Evolutionary conservation across 371 early-diverging fungal genomes (phyloP).

Genomic region (Umbelopsis sp.): DNA sequence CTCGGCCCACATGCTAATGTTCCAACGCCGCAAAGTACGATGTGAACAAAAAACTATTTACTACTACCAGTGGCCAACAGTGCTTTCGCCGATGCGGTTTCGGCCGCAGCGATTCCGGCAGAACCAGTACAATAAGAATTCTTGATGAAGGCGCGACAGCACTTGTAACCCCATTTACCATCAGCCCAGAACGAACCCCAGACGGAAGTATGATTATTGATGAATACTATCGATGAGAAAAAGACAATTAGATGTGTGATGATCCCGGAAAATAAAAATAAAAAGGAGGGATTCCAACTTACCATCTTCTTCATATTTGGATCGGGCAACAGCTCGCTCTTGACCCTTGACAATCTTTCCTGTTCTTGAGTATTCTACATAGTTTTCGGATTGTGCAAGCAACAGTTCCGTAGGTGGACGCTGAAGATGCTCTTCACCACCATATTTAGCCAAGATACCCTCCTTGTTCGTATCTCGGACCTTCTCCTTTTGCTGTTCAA

Average conservation of each 20-base stretch:
- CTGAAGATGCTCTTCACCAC: slow-evolving; percentile 92
- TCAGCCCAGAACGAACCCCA: slow-evolving; percentile 97
- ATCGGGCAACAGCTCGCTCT: slow-evolving; percentile 74
- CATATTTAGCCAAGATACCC: slow-evolving; percentile 87
- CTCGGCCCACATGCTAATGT: too few relatives aligned
- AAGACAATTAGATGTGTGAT: slow-evolving; percentile 18
- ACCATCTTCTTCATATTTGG: slow-evolving; percentile 93
- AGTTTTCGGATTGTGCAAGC: slow-evolving; percentile 88
- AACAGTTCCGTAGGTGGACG: slow-evolving; percentile 87
- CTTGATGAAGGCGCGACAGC: slow-evolving; percentile 80
- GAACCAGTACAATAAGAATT: slow-evolving; percentile 85
- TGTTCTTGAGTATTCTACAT: slow-evolving; percentile 95
- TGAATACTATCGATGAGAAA: slow-evolving; percentile 45
- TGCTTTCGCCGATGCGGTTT: slow-evolving; percentile 28
- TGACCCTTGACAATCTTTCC: slow-evolving; percentile 90
- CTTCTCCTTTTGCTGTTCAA: slow-evolving; percentile 79
- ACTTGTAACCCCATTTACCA: slow-evolving; percentile 95
- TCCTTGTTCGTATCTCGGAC: slow-evolving; percentile 73
- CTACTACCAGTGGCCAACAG: slow-evolving; percentile 7
- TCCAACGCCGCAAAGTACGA: not conserved
- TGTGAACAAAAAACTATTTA: not conserved
- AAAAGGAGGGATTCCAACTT: slow-evolving; percentile 26
- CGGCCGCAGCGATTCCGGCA: slow-evolving; percentile 77
- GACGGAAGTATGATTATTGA: slow-evolving; percentile 84
- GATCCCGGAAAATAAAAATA: not conserved